Percentiles rank a stretch among this genome's conserved stretches.
Conservation (phyloP, 176 grass and related monocot species). For the Chrysopogon serrulatus region DNA sequence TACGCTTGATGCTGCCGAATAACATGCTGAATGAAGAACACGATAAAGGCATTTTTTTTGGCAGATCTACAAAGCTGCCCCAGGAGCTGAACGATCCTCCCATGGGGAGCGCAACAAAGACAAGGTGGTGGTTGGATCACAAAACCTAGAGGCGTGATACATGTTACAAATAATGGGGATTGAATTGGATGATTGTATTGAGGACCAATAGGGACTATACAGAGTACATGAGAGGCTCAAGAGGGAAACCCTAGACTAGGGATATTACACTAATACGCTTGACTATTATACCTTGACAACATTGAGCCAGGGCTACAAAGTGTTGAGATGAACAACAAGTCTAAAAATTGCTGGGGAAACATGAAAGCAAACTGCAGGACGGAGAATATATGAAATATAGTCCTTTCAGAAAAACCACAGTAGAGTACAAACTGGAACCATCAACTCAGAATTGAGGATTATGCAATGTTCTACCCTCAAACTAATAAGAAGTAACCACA, state of each 20-base stretch:
- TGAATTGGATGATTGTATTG: background rate
- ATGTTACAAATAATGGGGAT: background rate
- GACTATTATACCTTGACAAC: background rate
- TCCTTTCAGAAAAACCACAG: background rate
- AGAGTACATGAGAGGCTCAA: background rate
- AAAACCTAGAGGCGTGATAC: background rate
- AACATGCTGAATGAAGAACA: background rate
- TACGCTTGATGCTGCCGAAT: background rate
- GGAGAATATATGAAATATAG: background rate
- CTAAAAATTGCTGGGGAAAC: background rate
- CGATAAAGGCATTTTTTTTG: background rate
- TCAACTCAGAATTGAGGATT: background rate
- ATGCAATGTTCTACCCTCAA: constrained; percentile 20
- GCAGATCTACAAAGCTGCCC: too few relatives aligned
- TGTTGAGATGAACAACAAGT: background rate
- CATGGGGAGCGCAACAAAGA: background rate
- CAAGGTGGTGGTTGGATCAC: background rate
- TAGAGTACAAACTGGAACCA: background rate
- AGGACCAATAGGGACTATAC: background rate
- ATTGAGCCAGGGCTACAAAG: background rate
- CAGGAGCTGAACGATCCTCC: too few relatives aligned
- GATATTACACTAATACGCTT: background rate
- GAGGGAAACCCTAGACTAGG: background rate
- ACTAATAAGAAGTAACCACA: background rate
- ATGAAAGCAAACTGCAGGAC: background rate